phyloP scores from a whole-genome alignment of 257 asterid genomes.

The Penstemon eatonii region DNA sequence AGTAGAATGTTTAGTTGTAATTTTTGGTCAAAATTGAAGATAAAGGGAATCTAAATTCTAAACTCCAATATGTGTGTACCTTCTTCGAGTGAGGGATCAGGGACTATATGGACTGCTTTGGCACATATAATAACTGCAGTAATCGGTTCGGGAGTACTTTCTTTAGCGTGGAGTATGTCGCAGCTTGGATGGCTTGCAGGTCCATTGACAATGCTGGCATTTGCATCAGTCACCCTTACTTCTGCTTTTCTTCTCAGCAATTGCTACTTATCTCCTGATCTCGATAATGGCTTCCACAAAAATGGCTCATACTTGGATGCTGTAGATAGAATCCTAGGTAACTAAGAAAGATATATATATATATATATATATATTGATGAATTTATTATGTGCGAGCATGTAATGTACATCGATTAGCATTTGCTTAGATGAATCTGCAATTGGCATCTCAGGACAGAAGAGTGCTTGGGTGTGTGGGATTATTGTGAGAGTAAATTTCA shows the following conservation, averaged over 20 bases:
- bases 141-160: constrained; percentile 78
- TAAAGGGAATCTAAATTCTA: too few species aligned
- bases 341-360: background rate
- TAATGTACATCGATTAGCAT: too few species aligned
- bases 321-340: constrained; percentile 49
- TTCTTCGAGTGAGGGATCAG: constrained; percentile 20
- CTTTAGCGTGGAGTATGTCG: constrained; percentile 78
- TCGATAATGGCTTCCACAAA: constrained; percentile 26
- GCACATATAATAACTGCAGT: constrained; percentile 82
- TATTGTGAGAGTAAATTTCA: constrained; percentile 40
- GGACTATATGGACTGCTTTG: constrained; percentile 65
- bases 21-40: too few species aligned
- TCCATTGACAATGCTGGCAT: constrained; percentile 53
- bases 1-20: too few species aligned
- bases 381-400: too few species aligned
- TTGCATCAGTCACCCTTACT: constrained; percentile 54
- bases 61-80: too few species aligned
- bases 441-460: constrained; percentile 37
- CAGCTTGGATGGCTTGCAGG: constrained; percentile 87
- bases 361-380: background rate
- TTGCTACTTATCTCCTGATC: constrained; percentile 54
- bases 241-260: constrained; percentile 54
- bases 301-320: constrained; percentile 66
- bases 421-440: background rate
- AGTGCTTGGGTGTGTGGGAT: constrained; percentile 36